phyloP scores from a whole-genome alignment of 2,329 filamentous ascomycete genomes.

The Mycogone perniciosa region DNA sequence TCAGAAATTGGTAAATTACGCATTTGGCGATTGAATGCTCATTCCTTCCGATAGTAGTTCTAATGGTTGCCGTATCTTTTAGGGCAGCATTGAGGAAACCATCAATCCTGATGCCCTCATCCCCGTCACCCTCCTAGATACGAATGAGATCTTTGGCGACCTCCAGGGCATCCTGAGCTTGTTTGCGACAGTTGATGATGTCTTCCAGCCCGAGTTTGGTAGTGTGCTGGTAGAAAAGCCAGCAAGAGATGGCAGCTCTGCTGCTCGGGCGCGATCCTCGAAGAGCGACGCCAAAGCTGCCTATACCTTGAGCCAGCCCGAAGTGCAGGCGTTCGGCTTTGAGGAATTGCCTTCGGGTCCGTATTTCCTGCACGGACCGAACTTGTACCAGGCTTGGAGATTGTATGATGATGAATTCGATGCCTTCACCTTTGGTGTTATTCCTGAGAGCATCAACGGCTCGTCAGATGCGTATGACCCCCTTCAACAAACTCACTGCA shows the following conservation, averaged over 20 bases:
- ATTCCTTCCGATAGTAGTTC: background rate
- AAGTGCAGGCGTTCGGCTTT: slow-evolving; percentile 16
- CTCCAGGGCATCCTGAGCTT: slow-evolving; percentile 28
- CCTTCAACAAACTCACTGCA: background rate
- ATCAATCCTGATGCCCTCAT: slow-evolving; percentile 36
- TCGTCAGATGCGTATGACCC: slow-evolving; percentile 19
- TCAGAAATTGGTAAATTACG: slow-evolving; percentile 26
- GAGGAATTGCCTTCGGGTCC: slow-evolving; percentile 32
- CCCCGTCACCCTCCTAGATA: slow-evolving; percentile 34
- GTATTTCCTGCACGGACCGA: slow-evolving; percentile 36
- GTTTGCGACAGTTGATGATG: slow-evolving; percentile 32
- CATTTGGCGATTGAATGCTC: background rate
- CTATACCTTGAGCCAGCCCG: slow-evolving; percentile 18
- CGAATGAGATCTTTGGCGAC: slow-evolving; percentile 32
- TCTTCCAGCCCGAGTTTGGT: slow-evolving; percentile 34
- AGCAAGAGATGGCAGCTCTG: slow-evolving; percentile 13
- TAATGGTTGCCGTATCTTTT: background rate
- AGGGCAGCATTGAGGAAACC: slow-evolving; percentile 37
- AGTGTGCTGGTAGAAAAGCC: slow-evolving; percentile 34
- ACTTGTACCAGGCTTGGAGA: slow-evolving; percentile 36
- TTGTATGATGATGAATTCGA: slow-evolving; percentile 33
- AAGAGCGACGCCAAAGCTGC: slow-evolving; percentile 8
- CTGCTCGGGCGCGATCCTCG: background rate
- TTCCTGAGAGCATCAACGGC: slow-evolving; percentile 27
- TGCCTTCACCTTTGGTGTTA: slow-evolving; percentile 32